Evolutionary conservation across 2,329 filamentous ascomycete genomes (phyloP), one percentile per base, ranked within the genome.

Genomic region (Verticillium nubilum): DNA sequence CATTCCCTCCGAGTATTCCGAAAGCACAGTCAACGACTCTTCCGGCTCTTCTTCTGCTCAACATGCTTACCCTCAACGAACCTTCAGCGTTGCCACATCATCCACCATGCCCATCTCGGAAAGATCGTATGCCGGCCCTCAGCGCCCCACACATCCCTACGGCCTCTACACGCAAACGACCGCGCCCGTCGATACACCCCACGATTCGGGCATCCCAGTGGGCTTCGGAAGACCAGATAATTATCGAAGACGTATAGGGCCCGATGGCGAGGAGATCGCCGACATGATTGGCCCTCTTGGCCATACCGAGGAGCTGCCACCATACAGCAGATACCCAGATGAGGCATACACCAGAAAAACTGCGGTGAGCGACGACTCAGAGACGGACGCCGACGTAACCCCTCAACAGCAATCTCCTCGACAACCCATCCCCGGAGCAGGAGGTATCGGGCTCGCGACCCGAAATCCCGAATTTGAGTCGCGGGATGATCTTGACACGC

Each of bases 261-360:
- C 91, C 0, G 90, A 92, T 59, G 91, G 91, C 57, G 92, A 97
- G 74, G 93, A 97, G 66, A 79, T 85, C n/a, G 91, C 89, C 54
- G 92, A 93, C 70, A 85, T 97, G 58, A 88, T 97, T 57, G 92
- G 92, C 1, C 90, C 90, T 0, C 86, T 96, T 68, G 93, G 93
- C 1, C 92, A 97, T 69, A 88, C 90, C 1, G 94, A 98, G 73
- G 91, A 96, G 72, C 78, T 97, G 19, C 94, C 94, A 13, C 94
- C 94, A 0, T 98, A 98, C 70, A 91, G 91, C 15, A 83, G 92
- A 71, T 97, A 96, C 73, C 91, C 93, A 2, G 90, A 96, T 57
- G 89, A 91, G 59, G 78, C 78, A 0, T 87, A 75, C 73, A 82
- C 70, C 69, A 83, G 72, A 79, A 92, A 83, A 67, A 72, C 76